Base-by-base conservation (phyloP, 306 rosid species). In the Fragaria iinumae region DNA sequence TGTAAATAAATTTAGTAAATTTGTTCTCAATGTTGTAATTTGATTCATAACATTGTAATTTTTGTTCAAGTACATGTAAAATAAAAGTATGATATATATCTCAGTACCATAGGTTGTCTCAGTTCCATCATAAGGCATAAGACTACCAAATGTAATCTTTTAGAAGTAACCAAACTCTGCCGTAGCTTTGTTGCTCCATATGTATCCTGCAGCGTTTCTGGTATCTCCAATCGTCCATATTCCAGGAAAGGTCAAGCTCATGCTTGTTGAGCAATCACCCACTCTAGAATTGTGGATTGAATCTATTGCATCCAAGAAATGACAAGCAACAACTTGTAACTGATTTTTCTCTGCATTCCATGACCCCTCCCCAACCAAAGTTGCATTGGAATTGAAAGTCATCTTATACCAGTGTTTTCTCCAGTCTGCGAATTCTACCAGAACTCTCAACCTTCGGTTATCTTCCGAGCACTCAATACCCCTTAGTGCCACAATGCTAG, bases 311-410 rank as follows among this genome's bases (percentile, higher is more conserved):
- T 79, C 78, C 3, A 75, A 63, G 82, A 84, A 27, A 36, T 27
- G 82, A 32, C 90, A 89, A 43, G 83, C 89, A 62, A 81, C 86
- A 36, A 86, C 72, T 67, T 29, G 8, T 29, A 86, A 52, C n/a
- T 41, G 69, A 74, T 81, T 77, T 32, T 74, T 74, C 47, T 69
- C 81, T 65, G 69, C 83, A 74, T 87, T 78, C 90, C 90, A 87
- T 81, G 88, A 81, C 3, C 89, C 90, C 74, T 89, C 93, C 23
- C 93, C 93, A 32, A 89, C 56, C 44, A 85, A 70, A 69, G 69
- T 77, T 32, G 67, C 79, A 25, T 73, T 52, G 11, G 86, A 86
- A 75, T 53, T 72, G 55, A 85, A 75, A 74, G 65, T 17, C 34
- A 14, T 34, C n/a, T 8, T 23, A 74, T 64, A 12, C 77, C 50